A percentile compares a stretch with the other conserved stretches of the same genome.
Evolutionary conservation across 192 early-diverging fungal species (phyloP).

Genomic region (Rhizophagus clarus): DNA sequence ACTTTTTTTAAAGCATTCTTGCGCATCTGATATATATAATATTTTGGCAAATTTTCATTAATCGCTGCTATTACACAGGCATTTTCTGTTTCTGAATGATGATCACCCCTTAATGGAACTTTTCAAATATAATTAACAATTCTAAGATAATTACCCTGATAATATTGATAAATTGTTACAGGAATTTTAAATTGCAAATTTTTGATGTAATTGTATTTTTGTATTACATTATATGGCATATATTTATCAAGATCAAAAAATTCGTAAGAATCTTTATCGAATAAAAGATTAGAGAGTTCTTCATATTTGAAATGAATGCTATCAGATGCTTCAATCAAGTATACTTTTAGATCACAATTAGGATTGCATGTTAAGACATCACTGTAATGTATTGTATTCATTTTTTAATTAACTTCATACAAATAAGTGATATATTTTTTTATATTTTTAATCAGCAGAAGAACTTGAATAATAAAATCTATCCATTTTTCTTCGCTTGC

Average conservation of each 20-base stretch:
- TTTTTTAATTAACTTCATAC: too few relatives aligned
- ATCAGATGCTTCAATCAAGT: neutral
- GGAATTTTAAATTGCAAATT: neutral
- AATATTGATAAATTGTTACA: neutral
- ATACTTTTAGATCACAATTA: neutral
- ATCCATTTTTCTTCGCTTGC: too few relatives aligned
- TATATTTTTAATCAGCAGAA: too few relatives aligned
- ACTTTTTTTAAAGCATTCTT: too few relatives aligned
- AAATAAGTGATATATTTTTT: too few relatives aligned
- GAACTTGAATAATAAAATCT: too few relatives aligned
- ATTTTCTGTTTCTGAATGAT: too few relatives aligned
- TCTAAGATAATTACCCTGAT: neutral
- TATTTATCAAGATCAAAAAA: neutral
- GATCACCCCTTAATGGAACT: neutral
- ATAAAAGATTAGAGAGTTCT: neutral
- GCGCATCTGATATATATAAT: too few relatives aligned
- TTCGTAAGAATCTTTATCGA: neutral
- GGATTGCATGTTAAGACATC: neutral
- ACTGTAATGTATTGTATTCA: neutral
- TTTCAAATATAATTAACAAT: slow-evolving; percentile 1
- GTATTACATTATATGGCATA: neutral
- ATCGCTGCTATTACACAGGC: too few relatives aligned
- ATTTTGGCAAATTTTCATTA: too few relatives aligned
- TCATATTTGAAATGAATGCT: neutral
- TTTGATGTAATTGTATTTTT: neutral